These are phyloP conservation scores for Pseudophaeomoniella oleicola DNA, from an alignment of 2,329 filamentous ascomycete genomes.

Conservation along the genomic window DNA sequence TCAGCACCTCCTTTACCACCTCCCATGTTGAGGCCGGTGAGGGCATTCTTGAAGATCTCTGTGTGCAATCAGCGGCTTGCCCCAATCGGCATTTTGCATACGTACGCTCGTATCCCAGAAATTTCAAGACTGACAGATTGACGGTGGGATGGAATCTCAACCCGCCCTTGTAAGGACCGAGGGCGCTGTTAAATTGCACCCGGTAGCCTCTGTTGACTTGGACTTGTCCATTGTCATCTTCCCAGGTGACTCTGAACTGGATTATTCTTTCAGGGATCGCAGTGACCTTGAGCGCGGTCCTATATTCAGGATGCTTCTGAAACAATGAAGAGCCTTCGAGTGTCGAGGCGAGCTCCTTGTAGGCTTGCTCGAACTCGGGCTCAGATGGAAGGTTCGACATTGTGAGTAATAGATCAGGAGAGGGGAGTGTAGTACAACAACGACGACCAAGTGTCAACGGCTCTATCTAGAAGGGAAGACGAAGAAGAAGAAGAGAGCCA, in stretches of 20 bases:
- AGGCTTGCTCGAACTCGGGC: constrained; percentile 98
- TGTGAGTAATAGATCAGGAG: not conserved
- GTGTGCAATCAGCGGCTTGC: not conserved
- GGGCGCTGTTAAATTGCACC: constrained; percentile 95
- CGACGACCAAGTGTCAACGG: too few species aligned
- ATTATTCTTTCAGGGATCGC: constrained; percentile 89
- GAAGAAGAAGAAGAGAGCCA: too few species aligned
- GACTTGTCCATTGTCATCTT: constrained; percentile 77
- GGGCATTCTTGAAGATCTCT: constrained; percentile 21
- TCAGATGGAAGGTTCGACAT: constrained; percentile 34
- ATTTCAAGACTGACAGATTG: constrained; percentile 66
- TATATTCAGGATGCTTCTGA: constrained; percentile 87
- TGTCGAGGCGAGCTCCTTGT: constrained; percentile 89
- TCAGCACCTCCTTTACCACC: constrained; percentile 96
- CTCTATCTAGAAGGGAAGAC: too few species aligned
- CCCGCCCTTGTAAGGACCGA: constrained; percentile 96
- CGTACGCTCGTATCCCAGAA: constrained; percentile 97
- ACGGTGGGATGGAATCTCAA: constrained; percentile 79
- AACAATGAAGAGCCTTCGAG: constrained; percentile 91
- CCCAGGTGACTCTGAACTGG: constrained; percentile 96
- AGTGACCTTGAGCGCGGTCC: constrained; percentile 72
- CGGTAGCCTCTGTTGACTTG: constrained; percentile 92
- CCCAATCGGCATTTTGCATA: constrained; percentile 68
- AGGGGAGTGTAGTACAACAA: too few species aligned
- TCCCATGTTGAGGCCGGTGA: constrained; percentile 57